Evolutionary conservation across 345 rosid species (phyloP).

Genomic region (Syzygium oleosum): DNA sequence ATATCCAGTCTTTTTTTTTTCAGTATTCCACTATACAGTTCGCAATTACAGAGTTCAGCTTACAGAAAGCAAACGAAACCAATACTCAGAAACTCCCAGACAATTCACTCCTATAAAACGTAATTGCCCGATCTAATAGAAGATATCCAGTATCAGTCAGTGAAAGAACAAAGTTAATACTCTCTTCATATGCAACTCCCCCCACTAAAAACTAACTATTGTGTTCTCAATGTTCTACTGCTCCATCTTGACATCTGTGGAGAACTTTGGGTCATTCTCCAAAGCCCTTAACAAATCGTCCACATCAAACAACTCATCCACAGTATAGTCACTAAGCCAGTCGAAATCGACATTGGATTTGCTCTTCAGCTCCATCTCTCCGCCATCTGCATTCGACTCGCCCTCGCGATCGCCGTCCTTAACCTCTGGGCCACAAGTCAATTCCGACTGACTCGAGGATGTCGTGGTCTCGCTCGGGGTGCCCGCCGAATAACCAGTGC

Average conservation of each 20-base stretch:
- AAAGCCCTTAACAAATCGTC: conserved; percentile 40
- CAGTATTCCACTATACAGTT: neutral
- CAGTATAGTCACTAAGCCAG: conserved; percentile 11
- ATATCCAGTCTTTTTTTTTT: neutral
- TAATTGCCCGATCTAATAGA: neutral
- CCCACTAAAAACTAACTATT: neutral
- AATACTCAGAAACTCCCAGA: neutral
- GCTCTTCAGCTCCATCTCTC: neutral
- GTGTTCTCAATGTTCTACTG: neutral
- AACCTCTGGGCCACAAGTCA: neutral
- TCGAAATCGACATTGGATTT: conserved; percentile 6
- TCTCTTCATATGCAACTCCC: neutral
- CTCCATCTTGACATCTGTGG: neutral
- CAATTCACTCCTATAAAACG: neutral
- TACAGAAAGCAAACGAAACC: neutral
- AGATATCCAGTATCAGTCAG: neutral
- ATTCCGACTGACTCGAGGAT: neutral
- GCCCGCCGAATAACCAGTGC: neutral
- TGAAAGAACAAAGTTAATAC: neutral
- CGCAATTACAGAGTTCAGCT: neutral
- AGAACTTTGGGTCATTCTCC: conserved; percentile 11
- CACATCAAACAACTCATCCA: conserved; percentile 49
- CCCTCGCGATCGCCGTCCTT: neutral
- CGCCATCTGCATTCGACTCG: conserved; percentile 2
- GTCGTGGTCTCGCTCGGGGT: neutral